Evolutionary conservation across 2,329 filamentous ascomycete species (phyloP).

Genomic region (Ophiostoma sp.): DNA sequence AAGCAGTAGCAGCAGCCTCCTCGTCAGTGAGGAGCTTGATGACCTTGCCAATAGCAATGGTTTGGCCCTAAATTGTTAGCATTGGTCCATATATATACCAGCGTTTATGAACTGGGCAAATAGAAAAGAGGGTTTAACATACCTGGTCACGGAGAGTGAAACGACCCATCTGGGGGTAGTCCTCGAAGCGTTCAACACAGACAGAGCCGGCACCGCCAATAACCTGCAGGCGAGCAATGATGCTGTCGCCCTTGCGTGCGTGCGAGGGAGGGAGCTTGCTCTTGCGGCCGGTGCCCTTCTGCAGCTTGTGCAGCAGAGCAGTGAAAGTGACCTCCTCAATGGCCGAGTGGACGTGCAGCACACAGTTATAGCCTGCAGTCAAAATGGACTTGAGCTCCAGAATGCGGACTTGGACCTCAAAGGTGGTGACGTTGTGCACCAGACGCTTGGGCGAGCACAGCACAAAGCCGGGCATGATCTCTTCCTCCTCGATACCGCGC

Average conservation of each 20-base stretch:
- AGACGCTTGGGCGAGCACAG: constrained; percentile 90
- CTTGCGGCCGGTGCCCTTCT: constrained; percentile 89
- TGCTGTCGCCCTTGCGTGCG: constrained; percentile 72
- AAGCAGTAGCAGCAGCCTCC: constrained; percentile 24
- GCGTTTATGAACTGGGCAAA: not conserved
- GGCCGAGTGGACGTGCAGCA: constrained; percentile 92
- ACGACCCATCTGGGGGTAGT: constrained; percentile 88
- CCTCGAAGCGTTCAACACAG: constrained; percentile 90
- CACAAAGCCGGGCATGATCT: constrained; percentile 91
- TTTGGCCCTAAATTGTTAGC: constrained; percentile 67
- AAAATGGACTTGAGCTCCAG: constrained; percentile 92
- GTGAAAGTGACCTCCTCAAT: constrained; percentile 96
- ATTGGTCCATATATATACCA: constrained; percentile 22
- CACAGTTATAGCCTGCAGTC: constrained; percentile 93
- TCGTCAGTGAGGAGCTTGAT: constrained; percentile 64
- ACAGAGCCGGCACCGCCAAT: constrained; percentile 80
- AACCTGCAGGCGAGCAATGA: constrained; percentile 87
- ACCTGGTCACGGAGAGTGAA: constrained; percentile 88
- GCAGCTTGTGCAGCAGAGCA: constrained; percentile 82
- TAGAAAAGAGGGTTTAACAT: constrained; percentile 31
- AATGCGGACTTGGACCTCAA: constrained; percentile 95
- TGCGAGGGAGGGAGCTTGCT: constrained; percentile 91
- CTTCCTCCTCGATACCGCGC: constrained; percentile 94
- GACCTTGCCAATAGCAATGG: constrained; percentile 98
- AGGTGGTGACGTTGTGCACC: constrained; percentile 81